Percentiles rank a stretch among this genome's conserved stretches.
Evolutionary conservation across 768 basidiomycete species (phyloP).

Genomic region (Mrakia hoshinonis): DNA sequence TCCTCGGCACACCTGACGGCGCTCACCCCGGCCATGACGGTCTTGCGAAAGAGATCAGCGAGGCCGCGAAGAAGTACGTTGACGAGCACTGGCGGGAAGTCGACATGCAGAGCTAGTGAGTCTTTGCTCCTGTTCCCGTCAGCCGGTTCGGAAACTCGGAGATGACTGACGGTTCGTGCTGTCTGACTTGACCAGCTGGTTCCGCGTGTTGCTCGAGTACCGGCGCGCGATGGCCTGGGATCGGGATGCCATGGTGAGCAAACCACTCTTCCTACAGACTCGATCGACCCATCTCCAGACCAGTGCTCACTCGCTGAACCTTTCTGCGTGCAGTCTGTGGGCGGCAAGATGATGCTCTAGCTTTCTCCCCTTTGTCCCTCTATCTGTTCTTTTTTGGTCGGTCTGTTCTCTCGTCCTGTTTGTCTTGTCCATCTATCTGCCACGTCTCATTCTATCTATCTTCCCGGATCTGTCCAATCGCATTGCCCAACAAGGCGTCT

Average conservation of each 20-base stretch:
- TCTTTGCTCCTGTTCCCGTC: background rate
- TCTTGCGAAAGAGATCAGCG: background rate
- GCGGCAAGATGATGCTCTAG: background rate
- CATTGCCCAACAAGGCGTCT: no score
- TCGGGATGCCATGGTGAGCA: constrained; percentile 10
- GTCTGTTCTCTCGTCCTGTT: background rate
- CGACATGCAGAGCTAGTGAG: constrained; percentile 11
- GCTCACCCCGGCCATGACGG: background rate
- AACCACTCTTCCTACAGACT: background rate
- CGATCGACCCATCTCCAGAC: background rate
- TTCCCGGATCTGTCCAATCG: background rate
- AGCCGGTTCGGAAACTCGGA: background rate
- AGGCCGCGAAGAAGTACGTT: background rate
- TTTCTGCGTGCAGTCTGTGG: background rate
- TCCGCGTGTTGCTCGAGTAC: constrained; percentile 13
- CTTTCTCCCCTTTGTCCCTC: background rate
- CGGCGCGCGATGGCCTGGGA: background rate
- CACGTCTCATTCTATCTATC: background rate
- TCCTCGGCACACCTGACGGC: constrained; percentile 9
- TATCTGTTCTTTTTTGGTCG: background rate
- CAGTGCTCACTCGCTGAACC: background rate
- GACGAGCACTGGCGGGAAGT: background rate
- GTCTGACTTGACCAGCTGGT: background rate
- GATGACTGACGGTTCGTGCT: background rate
- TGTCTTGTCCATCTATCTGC: background rate